A percentile compares a stretch with the other conserved stretches of the same genome.
Conservation (phyloP, 495 filamentous ascomycete species). For the Hypoxylon crocopeplum region DNA sequence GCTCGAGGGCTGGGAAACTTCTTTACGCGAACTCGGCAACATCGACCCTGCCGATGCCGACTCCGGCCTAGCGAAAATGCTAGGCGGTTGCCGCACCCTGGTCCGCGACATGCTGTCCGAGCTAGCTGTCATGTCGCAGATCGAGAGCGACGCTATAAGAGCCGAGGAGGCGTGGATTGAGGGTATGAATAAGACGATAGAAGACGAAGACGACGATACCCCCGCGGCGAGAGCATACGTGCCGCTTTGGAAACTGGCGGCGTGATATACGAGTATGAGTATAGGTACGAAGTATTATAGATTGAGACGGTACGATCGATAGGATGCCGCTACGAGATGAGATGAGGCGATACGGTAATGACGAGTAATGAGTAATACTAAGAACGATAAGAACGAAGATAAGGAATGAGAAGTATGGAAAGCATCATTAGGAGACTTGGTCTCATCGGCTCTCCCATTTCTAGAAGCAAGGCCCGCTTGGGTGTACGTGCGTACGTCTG, state of each 20-base stretch:
- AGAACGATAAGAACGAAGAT: background rate
- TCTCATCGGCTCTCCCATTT: too few relatives aligned
- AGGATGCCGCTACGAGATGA: too few relatives aligned
- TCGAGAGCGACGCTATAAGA: conserved; percentile 52
- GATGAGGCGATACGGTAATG: too few relatives aligned
- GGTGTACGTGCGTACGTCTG: too few relatives aligned
- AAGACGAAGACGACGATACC: conserved; percentile 38
- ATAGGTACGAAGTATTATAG: too few relatives aligned
- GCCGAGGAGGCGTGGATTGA: conserved; percentile 57
- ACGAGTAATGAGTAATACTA: conserved; percentile 7
- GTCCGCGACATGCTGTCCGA: conserved; percentile 57
- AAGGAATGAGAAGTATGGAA: too few relatives aligned
- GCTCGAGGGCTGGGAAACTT: conserved; percentile 51
- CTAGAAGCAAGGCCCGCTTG: too few relatives aligned
- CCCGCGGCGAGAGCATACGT: conserved; percentile 29
- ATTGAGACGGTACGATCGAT: conserved; percentile 6
- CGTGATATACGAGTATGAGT: conserved; percentile 3
- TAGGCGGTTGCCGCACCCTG: conserved; percentile 47
- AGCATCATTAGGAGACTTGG: too few relatives aligned
- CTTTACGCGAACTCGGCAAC: conserved; percentile 44
- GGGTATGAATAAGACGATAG: conserved; percentile 48
- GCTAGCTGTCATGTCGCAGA: conserved; percentile 54
- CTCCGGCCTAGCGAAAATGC: conserved; percentile 47
- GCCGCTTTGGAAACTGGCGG: conserved; percentile 39
- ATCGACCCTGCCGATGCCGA: conserved; percentile 5